phyloP scores from a whole-genome alignment of 192 early-diverging fungal species.

The Chytriomyces confervae region DNA sequence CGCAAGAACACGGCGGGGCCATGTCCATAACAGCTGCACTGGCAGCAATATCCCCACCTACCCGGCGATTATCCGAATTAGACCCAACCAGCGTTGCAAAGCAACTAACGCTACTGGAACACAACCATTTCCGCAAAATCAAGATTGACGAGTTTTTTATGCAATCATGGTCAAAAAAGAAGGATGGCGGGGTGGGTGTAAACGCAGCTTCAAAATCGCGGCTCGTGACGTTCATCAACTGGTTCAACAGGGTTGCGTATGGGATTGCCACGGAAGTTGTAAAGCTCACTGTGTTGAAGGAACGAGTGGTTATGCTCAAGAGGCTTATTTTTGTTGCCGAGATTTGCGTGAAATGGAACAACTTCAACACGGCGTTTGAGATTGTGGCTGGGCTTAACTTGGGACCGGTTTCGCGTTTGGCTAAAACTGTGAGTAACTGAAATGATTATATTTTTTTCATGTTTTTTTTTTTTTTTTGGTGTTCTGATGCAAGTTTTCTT shows the following conservation, averaged over 20 bases:
- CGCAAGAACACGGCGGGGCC: background rate
- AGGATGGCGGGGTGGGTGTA: constrained; percentile 40
- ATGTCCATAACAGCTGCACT: background rate
- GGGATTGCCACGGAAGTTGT: constrained; percentile 62
- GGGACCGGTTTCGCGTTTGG: constrained; percentile 73
- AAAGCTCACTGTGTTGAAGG: constrained; percentile 43
- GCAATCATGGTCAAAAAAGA: constrained; percentile 45
- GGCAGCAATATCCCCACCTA: constrained; percentile 7
- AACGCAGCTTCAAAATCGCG: constrained; percentile 27
- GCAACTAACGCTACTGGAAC: constrained; percentile 80
- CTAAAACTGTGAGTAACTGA: constrained; percentile 51
- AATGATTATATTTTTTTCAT: background rate
- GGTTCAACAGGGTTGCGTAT: constrained; percentile 57
- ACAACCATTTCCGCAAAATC: constrained; percentile 69
- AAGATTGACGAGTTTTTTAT: constrained; percentile 66
- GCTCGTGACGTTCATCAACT: constrained; percentile 43
- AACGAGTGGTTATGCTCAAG: constrained; percentile 53
- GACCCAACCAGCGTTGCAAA: constrained; percentile 72
- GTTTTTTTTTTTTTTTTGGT: constrained; percentile 11
- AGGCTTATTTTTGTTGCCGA: constrained; percentile 64
- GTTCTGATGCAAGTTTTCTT: too few species aligned
- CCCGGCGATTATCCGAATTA: constrained; percentile 40
- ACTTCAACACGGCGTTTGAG: constrained; percentile 77
- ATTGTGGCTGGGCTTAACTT: constrained; percentile 79
- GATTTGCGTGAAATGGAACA: constrained; percentile 60